Percentiles rank a stretch among this genome's conserved stretches.
Conservation (phyloP, 2,329 filamentous ascomycete species). For the Apiospora pterosperma region DNA sequence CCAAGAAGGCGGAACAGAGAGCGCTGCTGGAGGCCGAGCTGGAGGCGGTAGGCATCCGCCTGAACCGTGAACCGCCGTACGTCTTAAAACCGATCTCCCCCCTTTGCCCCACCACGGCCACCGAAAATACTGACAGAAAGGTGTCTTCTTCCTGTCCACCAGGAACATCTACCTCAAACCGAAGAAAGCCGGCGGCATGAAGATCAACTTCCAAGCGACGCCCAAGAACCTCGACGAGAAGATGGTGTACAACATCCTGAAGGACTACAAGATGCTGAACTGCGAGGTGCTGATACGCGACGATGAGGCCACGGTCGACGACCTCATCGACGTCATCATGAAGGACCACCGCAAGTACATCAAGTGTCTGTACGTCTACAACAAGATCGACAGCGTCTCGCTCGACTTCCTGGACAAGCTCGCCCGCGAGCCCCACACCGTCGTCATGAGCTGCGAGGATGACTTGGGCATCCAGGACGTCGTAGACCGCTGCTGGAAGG, state of each 20-base stretch:
- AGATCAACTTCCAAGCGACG: slow-evolving; percentile 89
- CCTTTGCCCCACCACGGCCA: not conserved
- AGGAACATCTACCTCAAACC: slow-evolving; percentile 96
- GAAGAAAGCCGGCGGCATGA: slow-evolving; percentile 97
- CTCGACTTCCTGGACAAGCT: slow-evolving; percentile 91
- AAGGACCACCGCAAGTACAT: slow-evolving; percentile 99
- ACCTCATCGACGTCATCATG: slow-evolving; percentile 99
- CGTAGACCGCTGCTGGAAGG: slow-evolving; percentile 91
- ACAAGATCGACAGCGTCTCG: slow-evolving; percentile 96
- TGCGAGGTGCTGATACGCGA: slow-evolving; percentile 94
- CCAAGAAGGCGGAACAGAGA: slow-evolving; percentile 91
- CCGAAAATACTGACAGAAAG: not conserved
- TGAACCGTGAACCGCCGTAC: slow-evolving; percentile 88
- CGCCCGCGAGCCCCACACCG: slow-evolving; percentile 88
- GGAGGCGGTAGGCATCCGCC: slow-evolving; percentile 88
- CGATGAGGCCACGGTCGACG: slow-evolving; percentile 92
- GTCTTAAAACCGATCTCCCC: slow-evolving; percentile 24
- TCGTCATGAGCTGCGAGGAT: slow-evolving; percentile 96
- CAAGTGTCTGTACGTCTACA: slow-evolving; percentile 93
- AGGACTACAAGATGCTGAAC: slow-evolving; percentile 98
- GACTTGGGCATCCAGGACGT: slow-evolving; percentile 92
- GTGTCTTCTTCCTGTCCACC: not conserved
- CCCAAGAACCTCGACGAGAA: slow-evolving; percentile 94
- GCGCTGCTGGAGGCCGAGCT: slow-evolving; percentile 86
- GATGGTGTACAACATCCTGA: slow-evolving; percentile 95